Conservation (phyloP, 1,284 basidiomycete genomes). For the Cryptococcus sp. region DNA sequence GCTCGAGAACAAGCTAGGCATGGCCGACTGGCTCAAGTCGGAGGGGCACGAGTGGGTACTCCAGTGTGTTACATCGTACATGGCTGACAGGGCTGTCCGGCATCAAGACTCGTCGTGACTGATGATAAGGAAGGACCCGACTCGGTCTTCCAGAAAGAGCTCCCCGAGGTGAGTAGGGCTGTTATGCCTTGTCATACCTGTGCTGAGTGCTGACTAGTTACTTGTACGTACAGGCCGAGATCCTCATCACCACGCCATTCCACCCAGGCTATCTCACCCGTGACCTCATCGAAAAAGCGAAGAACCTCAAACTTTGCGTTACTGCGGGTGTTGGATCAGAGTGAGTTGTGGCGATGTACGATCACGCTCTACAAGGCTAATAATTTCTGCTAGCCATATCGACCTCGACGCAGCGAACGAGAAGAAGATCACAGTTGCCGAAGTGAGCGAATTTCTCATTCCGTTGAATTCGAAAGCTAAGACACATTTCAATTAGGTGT, state of each 20-base stretch:
- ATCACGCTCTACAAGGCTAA: too few species aligned
- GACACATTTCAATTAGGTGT: constrained; percentile 55
- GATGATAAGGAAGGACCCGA: constrained; percentile 84
- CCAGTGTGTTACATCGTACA: too few species aligned
- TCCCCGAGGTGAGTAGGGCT: constrained; percentile 67
- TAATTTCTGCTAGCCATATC: constrained; percentile 60
- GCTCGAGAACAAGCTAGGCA: constrained; percentile 83
- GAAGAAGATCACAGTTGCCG: constrained; percentile 76
- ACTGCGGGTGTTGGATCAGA: constrained; percentile 95
- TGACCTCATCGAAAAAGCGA: constrained; percentile 75
- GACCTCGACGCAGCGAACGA: constrained; percentile 87
- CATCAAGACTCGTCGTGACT: constrained; percentile 59
- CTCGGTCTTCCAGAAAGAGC: constrained; percentile 83
- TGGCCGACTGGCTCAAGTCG: constrained; percentile 69
- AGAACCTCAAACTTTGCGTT: constrained; percentile 87
- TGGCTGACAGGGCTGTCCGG: constrained; percentile 7
- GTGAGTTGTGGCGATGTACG: constrained; percentile 4
- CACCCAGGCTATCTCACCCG: constrained; percentile 85
- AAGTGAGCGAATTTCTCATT: constrained; percentile 53
- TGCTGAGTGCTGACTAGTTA: too few species aligned
- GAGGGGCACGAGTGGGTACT: constrained; percentile 72
- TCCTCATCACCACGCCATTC: constrained; percentile 79
- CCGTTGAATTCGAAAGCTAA: not conserved
- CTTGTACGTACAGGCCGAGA: constrained; percentile 34
- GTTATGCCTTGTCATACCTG: not conserved